Evolutionary conservation across 768 basidiomycete genomes (phyloP).

Genomic region (Auricularia auricula-judae): DNA sequence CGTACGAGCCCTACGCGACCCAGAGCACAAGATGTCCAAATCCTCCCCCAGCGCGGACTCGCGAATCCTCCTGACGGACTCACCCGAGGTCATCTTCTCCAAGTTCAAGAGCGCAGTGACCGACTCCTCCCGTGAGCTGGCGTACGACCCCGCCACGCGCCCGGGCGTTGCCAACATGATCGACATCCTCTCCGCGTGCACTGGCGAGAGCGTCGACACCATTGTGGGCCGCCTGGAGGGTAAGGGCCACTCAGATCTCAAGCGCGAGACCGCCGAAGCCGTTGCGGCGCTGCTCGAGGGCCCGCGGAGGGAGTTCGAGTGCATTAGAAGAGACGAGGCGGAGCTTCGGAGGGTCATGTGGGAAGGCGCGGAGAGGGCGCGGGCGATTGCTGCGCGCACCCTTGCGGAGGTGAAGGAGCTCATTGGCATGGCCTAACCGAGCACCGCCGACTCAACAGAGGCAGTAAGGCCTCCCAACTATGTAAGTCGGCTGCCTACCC

Average conservation of each 20-base stretch:
- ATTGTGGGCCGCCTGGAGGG: conserved; percentile 42
- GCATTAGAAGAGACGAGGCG: conserved; percentile 43
- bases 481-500: too few species aligned
- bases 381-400: conserved; percentile 45
- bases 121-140: conserved; percentile 64
- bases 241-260: conserved; percentile 56
- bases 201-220: conserved; percentile 29
- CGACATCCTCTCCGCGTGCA: conserved; percentile 68
- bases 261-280: conserved; percentile 63
- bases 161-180: conserved; percentile 81
- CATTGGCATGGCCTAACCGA: conserved; percentile 41
- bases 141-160: conserved; percentile 68
- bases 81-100: conserved; percentile 40
- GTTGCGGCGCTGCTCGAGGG: conserved; percentile 53
- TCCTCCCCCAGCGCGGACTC: conserved; percentile 70
- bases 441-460: too few species aligned
- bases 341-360: conserved; percentile 54
- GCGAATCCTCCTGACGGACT: conserved; percentile 80
- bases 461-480: too few species aligned
- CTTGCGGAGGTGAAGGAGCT: conserved; percentile 55
- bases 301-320: conserved; percentile 61
- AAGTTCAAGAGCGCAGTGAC: conserved; percentile 81
- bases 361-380: conserved; percentile 55
- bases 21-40: conserved; percentile 90
- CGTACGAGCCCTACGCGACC: conserved; percentile 78